A percentile compares a stretch with the other conserved stretches of the same genome.
Conservation (phyloP, 2,329 filamentous ascomycete species). For the Diaporthe citriasiana region DNA sequence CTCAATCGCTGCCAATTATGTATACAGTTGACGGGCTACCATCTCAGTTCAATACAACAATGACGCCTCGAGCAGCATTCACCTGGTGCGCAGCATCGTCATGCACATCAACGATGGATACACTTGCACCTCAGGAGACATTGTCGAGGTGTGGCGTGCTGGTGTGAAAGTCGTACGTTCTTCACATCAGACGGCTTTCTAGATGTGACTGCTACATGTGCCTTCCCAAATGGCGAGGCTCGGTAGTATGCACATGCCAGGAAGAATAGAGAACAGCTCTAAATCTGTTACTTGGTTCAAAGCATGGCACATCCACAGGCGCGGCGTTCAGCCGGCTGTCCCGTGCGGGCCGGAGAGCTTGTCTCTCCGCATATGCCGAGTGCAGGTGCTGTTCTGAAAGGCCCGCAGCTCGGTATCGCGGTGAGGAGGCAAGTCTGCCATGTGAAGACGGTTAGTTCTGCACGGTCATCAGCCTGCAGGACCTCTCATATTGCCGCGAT, state of each 20-base stretch:
- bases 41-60: background rate
- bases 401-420: conserved; percentile 6
- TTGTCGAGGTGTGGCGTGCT: background rate
- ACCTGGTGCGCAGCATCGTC: background rate
- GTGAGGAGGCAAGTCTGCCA: background rate
- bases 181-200: background rate
- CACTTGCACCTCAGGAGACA: conserved; percentile 2
- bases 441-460: background rate
- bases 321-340: background rate
- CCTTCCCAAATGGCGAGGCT: background rate
- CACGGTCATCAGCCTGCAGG: background rate
- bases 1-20: background rate
- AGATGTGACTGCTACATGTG: background rate
- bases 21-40: background rate
- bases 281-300: conserved; percentile 10
- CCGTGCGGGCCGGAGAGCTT: background rate
- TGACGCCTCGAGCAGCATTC: background rate
- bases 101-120: conserved; percentile 8
- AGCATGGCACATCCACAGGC: background rate
- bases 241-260: background rate
- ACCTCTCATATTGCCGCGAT: background rate
- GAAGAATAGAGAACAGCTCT: background rate
- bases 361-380: conserved; percentile 9
- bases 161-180: background rate
- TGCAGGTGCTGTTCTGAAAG: background rate